phyloP scores from a whole-genome alignment of 116 monocot species.

The Thalassia testudinum region DNA sequence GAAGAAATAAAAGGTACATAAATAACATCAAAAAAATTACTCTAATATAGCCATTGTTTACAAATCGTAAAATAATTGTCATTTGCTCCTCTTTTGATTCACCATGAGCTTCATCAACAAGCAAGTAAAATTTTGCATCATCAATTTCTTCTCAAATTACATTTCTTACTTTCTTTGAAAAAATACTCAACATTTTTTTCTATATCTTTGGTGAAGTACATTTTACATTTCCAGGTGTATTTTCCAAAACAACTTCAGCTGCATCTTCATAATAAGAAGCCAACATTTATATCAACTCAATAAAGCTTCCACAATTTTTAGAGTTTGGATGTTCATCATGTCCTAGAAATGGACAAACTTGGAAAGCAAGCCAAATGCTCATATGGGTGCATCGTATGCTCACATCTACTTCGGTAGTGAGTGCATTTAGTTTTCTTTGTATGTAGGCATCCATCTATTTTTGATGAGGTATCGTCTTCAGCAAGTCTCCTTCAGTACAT shows the following conservation, averaged over 20 bases:
- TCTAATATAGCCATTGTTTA: constrained; percentile 2
- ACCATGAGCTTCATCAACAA: constrained; percentile 5
- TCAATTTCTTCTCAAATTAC: constrained; percentile 3
- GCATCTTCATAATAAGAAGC: background rate
- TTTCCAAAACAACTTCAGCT: constrained; percentile 4
- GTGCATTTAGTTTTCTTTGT: too few relatives aligned
- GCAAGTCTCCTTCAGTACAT: too few relatives aligned
- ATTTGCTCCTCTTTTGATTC: constrained; percentile 10
- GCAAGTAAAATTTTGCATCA: background rate
- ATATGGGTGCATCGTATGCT: too few relatives aligned
- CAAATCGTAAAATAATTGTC: constrained; percentile 9
- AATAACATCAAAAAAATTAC: constrained; percentile 4
- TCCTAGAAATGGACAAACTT: constrained; percentile 13
- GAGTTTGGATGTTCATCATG: constrained; percentile 6
- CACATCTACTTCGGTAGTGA: too few relatives aligned
- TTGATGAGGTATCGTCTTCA: too few relatives aligned
- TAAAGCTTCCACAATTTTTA: constrained; percentile 7
- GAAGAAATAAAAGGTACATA: background rate
- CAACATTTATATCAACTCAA: constrained; percentile 9
- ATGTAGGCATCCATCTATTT: too few relatives aligned
- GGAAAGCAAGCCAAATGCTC: constrained; percentile 10
- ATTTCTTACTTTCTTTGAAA: constrained; percentile 1
- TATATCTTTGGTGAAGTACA: constrained; percentile 11
- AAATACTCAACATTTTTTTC: constrained; percentile 12
- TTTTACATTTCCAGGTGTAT: constrained; percentile 3